Evolutionary conservation across 148 eudicot genomes (phyloP).

Genomic region (Drosera capensis): DNA sequence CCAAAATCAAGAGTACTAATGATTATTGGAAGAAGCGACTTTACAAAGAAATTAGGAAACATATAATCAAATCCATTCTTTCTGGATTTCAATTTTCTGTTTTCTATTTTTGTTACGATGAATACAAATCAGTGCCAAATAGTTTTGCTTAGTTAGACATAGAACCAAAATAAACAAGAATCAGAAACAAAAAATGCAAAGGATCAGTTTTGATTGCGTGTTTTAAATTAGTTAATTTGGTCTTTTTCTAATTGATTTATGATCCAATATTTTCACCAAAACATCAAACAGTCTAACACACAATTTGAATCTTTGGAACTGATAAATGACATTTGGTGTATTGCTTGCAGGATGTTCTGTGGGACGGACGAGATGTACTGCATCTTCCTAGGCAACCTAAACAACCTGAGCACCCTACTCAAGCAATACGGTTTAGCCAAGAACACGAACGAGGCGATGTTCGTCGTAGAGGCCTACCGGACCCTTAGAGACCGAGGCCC

Average conservation of each 20-base stretch:
- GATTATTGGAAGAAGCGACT: too few species aligned
- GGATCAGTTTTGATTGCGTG: too few species aligned
- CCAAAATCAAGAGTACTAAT: too few species aligned
- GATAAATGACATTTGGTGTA: background rate
- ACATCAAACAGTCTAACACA: background rate
- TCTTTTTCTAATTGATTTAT: background rate
- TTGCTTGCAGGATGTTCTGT: conserved; percentile 41
- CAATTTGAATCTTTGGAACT: background rate
- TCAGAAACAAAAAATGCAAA: too few species aligned
- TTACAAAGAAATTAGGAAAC: too few species aligned
- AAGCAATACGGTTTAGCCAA: conserved; percentile 71
- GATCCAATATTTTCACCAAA: background rate
- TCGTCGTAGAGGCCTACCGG: conserved; percentile 63
- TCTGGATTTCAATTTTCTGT: too few species aligned
- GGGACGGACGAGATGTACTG: conserved; percentile 68
- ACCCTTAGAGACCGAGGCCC: conserved; percentile 91
- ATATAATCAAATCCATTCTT: too few species aligned
- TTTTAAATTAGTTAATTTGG: too few species aligned
- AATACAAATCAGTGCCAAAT: too few species aligned
- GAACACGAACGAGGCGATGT: conserved; percentile 58
- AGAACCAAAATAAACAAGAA: too few species aligned
- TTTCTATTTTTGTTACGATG: too few species aligned
- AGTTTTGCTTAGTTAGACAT: too few species aligned
- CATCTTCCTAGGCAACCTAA: conserved; percentile 49
- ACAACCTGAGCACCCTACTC: conserved; percentile 45